Percentiles rank a stretch among this genome's conserved stretches.
Conservation (phyloP, 2,329 filamentous ascomycete genomes). For the Akanthomyces dipterigenus region DNA sequence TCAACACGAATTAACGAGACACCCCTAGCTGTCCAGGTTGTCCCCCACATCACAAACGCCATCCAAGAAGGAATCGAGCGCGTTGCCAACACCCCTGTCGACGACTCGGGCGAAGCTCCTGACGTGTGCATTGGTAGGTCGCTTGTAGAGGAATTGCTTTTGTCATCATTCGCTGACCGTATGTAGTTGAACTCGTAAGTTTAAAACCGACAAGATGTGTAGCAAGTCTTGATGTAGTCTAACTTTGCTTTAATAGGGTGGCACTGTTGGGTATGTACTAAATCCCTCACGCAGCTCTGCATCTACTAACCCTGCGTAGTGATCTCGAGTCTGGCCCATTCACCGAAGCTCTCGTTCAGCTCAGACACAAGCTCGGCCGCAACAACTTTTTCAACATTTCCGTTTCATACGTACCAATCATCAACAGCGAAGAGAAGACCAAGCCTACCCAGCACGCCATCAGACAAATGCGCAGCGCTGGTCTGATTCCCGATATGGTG, state of each 20-base stretch:
- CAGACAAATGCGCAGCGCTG: slow-evolving; percentile 73
- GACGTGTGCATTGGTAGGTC: slow-evolving; percentile 83
- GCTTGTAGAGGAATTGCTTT: neutral
- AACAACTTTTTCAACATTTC: slow-evolving; percentile 84
- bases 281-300: neutral
- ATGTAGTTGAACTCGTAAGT: slow-evolving; percentile 30
- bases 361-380: slow-evolving; percentile 64
- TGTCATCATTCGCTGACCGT: slow-evolving; percentile 15
- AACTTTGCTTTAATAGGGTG: slow-evolving; percentile 34
- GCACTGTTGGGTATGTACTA: slow-evolving; percentile 45
- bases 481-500: slow-evolving; percentile 65
- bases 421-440: slow-evolving; percentile 74
- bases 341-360: slow-evolving; percentile 76
- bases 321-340: slow-evolving; percentile 87
- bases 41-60: slow-evolving; percentile 85
- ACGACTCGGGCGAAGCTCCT: slow-evolving; percentile 73
- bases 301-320: slow-evolving; percentile 24
- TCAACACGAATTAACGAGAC: neutral
- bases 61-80: slow-evolving; percentile 91
- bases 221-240: neutral
- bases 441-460: slow-evolving; percentile 95
- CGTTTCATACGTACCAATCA: slow-evolving; percentile 72
- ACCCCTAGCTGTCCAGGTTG: slow-evolving; percentile 25
- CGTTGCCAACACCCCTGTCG: slow-evolving; percentile 78
- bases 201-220: neutral